Base-by-base conservation (phyloP, 176 grass and related monocot genomes). In the Aechmea fasciata region DNA sequence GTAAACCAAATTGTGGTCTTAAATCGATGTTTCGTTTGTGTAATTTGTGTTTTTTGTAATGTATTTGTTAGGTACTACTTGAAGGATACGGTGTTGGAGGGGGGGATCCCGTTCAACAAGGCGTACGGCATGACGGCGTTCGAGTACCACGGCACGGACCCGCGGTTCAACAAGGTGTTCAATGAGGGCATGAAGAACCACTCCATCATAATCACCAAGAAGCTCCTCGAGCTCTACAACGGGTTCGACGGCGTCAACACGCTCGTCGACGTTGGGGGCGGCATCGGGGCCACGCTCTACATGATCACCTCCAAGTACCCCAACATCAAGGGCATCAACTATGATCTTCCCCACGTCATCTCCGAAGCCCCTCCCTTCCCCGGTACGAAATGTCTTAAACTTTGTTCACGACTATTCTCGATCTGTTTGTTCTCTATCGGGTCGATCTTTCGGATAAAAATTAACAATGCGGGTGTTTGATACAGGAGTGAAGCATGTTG, bases 171-270 rank as follows among this genome's bases (percentile, higher is more conserved):
- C 74, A 81, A 67, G 33, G 93, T 96, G n/a, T 96, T 96, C 88
- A 96, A 96, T 75, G 93, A 96, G 50, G 93, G 86, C 1, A 96
- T 92, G 93, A 96, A 87, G 86, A 92, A 96, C 49, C 89, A 92
- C 80, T 81, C 75, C 10, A 73, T 85, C 74, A 92, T 92, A 71
- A 85, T 90, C 79, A 92, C 84, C 70, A 89, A 92, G 80, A 96
- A 92, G 82, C 83, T 96, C 0, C 81, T 96, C 12, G 83, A 96
- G 9, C 57, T 85, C 75, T 96, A 92, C 85, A 50, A 65, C 1
- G 93, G 89, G 24, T 96, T 96, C 65, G 62, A 92, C 9, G 79
- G 69, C 52, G 17, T 92, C 3, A 52, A 77, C 71, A 82, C 81
- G 10, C 84, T 96, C 6, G 77, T 96, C 1, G 93, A 96, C 74